Percentiles rank a stretch among this genome's conserved stretches.
Conservation (phyloP, 169 alveolate genomes). For the Theileria luwenshuni region DNA sequence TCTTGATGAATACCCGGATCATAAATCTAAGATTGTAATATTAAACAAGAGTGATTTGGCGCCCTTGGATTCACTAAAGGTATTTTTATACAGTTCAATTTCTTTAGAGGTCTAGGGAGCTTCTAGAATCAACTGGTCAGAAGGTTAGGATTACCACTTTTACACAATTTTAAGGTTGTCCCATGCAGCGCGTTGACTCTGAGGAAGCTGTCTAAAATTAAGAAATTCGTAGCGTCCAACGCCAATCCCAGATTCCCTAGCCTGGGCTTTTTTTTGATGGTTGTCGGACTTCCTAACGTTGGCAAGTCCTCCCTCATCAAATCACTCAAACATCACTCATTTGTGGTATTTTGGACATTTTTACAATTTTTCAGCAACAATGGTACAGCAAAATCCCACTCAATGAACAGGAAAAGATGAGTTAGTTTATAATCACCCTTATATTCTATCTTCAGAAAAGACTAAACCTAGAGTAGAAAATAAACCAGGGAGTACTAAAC, state of each 20-base stretch:
- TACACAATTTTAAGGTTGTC: conserved; percentile 7
- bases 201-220: conserved; percentile 43
- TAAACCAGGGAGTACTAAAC: conserved; percentile 55
- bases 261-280: conserved; percentile 63
- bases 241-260: conserved; percentile 37
- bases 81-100: neutral
- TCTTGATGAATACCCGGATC: conserved; percentile 44
- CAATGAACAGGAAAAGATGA: conserved; percentile 1
- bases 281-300: conserved; percentile 67
- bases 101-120: conserved; percentile 45
- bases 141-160: conserved; percentile 16
- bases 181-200: conserved; percentile 40
- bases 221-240: conserved; percentile 27
- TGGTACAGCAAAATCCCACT: conserved; percentile 24
- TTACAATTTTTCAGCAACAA: conserved; percentile 19
- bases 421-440: neutral
- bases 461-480: conserved; percentile 45
- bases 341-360: conserved; percentile 28
- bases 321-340: conserved; percentile 59
- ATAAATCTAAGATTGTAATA: conserved; percentile 44
- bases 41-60: conserved; percentile 63
- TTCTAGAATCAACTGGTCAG: conserved; percentile 51
- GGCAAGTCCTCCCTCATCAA: conserved; percentile 65
- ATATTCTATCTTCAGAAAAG: conserved; percentile 9
- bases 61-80: conserved; percentile 39